phyloP scores from a whole-genome alignment of 106 monocot species.

The Dioscorea dumetorum region DNA sequence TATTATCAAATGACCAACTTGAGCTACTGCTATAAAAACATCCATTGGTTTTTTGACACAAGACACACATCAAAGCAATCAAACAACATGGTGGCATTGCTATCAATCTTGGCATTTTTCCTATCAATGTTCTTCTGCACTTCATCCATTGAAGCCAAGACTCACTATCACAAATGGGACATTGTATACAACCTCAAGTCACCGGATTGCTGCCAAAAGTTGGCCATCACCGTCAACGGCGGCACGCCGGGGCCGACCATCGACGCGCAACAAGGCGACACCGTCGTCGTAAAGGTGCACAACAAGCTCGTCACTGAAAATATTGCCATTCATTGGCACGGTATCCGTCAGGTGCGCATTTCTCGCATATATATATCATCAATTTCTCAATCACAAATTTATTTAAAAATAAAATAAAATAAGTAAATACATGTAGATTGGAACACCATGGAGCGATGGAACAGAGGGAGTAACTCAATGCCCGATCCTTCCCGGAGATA shows the following conservation, averaged over 20 bases:
- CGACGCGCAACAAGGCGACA: conserved; percentile 66
- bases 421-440: conserved; percentile 24
- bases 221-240: conserved; percentile 62
- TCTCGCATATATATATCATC: too few species aligned
- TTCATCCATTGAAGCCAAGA: conserved; percentile 6
- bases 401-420: too few species aligned
- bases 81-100: neutral
- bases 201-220: conserved; percentile 71
- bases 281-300: conserved; percentile 50
- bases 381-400: too few species aligned
- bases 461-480: conserved; percentile 80
- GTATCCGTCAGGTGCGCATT: conserved; percentile 60
- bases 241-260: conserved; percentile 71
- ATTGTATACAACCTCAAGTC: conserved; percentile 59
- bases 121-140: neutral
- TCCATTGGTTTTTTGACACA: too few species aligned
- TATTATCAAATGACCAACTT: too few species aligned
- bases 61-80: neutral
- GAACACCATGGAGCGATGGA: conserved; percentile 87
- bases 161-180: conserved; percentile 36
- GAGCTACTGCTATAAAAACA: too few species aligned
- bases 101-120: neutral
- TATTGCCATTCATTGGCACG: conserved; percentile 79
- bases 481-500: conserved; percentile 69
- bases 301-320: conserved; percentile 67